Evolutionary conservation across 2,329 filamentous ascomycete species (phyloP).

Genomic region (Aspergillus amoenus): DNA sequence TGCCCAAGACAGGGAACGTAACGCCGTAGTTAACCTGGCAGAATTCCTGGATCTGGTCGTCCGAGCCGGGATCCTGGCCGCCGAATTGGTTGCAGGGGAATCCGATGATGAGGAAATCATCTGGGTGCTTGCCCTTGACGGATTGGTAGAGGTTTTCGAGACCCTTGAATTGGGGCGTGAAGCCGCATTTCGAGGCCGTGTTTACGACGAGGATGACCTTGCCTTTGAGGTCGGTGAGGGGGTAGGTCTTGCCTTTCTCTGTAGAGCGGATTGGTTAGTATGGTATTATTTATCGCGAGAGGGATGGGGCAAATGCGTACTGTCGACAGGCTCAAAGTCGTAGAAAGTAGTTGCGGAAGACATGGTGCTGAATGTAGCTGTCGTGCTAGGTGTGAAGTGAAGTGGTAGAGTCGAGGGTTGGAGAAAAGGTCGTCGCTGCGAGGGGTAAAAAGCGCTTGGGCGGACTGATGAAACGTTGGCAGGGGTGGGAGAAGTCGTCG

Average conservation of each 20-base stretch:
- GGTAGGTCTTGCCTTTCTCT: conserved; percentile 73
- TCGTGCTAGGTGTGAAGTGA: neutral
- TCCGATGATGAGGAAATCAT: conserved; percentile 83
- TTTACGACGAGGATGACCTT: conserved; percentile 97
- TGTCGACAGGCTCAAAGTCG: conserved; percentile 60
- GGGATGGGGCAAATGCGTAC: conserved; percentile 38
- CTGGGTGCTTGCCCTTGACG: conserved; percentile 66
- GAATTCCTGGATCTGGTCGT: conserved; percentile 78
- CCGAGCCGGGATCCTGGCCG: conserved; percentile 78
- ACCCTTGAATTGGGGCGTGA: conserved; percentile 90
- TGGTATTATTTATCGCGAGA: neutral
- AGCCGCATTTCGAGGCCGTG: conserved; percentile 97
- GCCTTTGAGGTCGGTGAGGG: conserved; percentile 72
- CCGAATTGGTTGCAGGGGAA: conserved; percentile 99
- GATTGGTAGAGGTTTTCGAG: conserved; percentile 88
- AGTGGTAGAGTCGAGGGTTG: neutral
- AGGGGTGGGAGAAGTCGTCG: neutral
- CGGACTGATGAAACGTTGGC: neutral
- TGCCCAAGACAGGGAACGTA: conserved; percentile 84
- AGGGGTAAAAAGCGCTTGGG: neutral
- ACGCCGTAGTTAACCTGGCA: conserved; percentile 96
- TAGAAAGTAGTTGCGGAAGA: conserved; percentile 58
- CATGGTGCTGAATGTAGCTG: conserved; percentile 43
- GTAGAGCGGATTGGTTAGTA: conserved; percentile 14
- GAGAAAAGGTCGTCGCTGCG: neutral